Conservation (phyloP, 495 filamentous ascomycete genomes). For the Chaetomium fimeti region DNA sequence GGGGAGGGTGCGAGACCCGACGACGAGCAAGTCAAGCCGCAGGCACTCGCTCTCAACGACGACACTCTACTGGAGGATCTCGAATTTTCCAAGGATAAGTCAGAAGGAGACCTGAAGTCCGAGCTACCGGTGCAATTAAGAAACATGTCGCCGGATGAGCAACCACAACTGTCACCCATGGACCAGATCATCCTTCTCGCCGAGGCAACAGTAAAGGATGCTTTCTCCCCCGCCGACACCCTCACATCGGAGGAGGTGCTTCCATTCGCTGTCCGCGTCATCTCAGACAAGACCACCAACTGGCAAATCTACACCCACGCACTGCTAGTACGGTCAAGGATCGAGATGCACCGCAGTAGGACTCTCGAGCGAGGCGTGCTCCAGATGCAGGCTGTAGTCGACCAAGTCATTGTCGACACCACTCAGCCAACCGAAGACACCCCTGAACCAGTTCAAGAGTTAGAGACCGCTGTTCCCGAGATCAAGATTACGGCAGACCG, state of each 20-base stretch:
- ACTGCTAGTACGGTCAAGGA: constrained; percentile 78
- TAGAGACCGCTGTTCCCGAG: constrained; percentile 35
- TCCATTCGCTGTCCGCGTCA: constrained; percentile 84
- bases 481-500: constrained; percentile 40
- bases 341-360: constrained; percentile 80
- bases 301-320: constrained; percentile 98
- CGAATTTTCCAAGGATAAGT: constrained; percentile 58
- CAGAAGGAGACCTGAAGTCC: constrained; percentile 40
- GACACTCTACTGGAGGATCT: constrained; percentile 91
- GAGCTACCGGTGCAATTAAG: constrained; percentile 59
- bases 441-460: constrained; percentile 7
- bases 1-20: constrained; percentile 27
- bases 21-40: constrained; percentile 47
- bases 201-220: constrained; percentile 86
- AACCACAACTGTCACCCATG: constrained; percentile 77
- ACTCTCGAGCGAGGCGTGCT: constrained; percentile 86
- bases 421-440: constrained; percentile 38
- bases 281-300: constrained; percentile 85
- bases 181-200: constrained; percentile 82
- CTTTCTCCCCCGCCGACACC: constrained; percentile 71
- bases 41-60: constrained; percentile 75
- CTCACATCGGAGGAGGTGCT: constrained; percentile 89
- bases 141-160: constrained; percentile 68
- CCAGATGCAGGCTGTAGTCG: constrained; percentile 93
- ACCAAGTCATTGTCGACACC: constrained; percentile 92